Evolutionary conservation across 768 basidiomycete genomes (phyloP).

Genomic region (Clitopilus hobsonii): DNA sequence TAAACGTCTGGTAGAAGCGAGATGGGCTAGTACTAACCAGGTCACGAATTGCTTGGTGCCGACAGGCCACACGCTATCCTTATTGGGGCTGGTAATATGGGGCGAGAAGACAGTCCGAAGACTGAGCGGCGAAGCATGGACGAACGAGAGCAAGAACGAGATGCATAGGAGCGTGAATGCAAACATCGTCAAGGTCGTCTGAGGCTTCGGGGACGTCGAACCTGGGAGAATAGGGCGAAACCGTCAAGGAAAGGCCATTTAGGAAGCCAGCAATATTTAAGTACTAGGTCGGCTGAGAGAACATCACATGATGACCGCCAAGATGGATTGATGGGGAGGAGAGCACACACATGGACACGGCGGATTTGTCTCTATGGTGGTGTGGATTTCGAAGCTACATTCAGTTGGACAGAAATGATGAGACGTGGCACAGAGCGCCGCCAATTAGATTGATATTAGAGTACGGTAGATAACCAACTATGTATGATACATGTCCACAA

Average conservation of each 20-base stretch:
- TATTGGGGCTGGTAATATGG: slow-evolving; percentile 42
- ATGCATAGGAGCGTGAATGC: slow-evolving; percentile 23
- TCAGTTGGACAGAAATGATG: slow-evolving; percentile 1
- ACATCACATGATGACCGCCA: slow-evolving; percentile 14
- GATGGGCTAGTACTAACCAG: slow-evolving; percentile 35
- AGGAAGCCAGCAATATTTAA: slow-evolving; percentile 10
- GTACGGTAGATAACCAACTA: slow-evolving; percentile 7
- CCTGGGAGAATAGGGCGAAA: slow-evolving; percentile 12
- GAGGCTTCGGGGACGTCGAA: slow-evolving; percentile 11
- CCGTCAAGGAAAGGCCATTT: slow-evolving; percentile 8
- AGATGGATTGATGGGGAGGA: neutral
- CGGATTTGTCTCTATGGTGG: slow-evolving; percentile 10
- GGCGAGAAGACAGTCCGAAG: slow-evolving; percentile 43
- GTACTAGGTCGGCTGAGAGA: slow-evolving; percentile 10
- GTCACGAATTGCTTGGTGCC: slow-evolving; percentile 44
- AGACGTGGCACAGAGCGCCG: neutral
- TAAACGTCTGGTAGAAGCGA: neutral
- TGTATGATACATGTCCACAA: neutral
- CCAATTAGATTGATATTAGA: slow-evolving; percentile 4
- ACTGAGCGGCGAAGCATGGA: neutral
- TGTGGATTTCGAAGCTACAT: slow-evolving; percentile 5
- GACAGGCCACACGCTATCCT: slow-evolving; percentile 43
- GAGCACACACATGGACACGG: slow-evolving; percentile 5
- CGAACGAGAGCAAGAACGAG: slow-evolving; percentile 20
- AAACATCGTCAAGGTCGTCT: slow-evolving; percentile 20